Conservation (phyloP, 164 flowering plant genomes). For the Dillenia turbinata region DNA sequence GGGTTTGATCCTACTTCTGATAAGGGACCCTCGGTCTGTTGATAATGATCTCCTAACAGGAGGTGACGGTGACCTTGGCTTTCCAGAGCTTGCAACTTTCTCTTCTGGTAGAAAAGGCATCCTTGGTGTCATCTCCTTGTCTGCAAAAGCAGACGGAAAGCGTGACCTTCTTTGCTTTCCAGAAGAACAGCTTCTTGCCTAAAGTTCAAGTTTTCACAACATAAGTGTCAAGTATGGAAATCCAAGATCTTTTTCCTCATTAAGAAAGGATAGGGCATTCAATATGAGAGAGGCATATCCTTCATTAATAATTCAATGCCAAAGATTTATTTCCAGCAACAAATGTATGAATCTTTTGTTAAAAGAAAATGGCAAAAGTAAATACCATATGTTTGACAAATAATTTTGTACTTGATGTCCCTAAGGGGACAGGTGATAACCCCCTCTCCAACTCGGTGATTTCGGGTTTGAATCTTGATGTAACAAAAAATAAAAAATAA, state of each 20-base stretch:
- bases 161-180: constrained; percentile 71
- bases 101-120: constrained; percentile 41
- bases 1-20: constrained; percentile 39
- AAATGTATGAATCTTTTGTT: background rate
- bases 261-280: too few species aligned
- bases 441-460: too few species aligned
- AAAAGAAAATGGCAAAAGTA: too few species aligned
- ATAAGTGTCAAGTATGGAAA: background rate
- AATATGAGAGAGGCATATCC: too few species aligned
- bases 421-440: too few species aligned
- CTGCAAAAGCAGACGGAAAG: constrained; percentile 42
- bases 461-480: too few species aligned
- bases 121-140: constrained; percentile 50
- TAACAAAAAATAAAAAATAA: too few species aligned
- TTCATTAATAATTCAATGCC: too few species aligned
- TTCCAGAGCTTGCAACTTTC: constrained; percentile 24
- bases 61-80: constrained; percentile 67
- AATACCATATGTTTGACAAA: too few species aligned
- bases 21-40: constrained; percentile 55
- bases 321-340: background rate
- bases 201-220: constrained; percentile 9
- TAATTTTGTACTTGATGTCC: too few species aligned
- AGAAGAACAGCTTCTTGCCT: constrained; percentile 74
- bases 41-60: constrained; percentile 77
- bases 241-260: too few species aligned